Conservation (phyloP, 1,284 basidiomycete genomes). For the Leccinum glutinopallens region DNA sequence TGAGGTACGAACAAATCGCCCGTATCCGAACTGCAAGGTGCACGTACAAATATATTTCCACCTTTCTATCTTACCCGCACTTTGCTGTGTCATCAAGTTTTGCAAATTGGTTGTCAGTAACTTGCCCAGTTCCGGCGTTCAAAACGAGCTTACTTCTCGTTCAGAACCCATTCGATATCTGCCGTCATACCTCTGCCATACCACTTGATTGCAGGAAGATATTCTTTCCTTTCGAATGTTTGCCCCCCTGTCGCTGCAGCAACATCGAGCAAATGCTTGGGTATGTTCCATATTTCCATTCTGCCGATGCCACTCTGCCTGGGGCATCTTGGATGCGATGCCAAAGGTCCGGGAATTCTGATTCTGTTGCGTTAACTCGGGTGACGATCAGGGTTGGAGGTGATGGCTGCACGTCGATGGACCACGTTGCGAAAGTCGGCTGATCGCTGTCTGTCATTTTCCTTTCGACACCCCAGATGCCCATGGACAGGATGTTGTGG, state of each 20-base stretch:
- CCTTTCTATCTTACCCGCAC: too few relatives aligned
- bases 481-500: constrained; percentile 18
- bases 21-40: too few relatives aligned
- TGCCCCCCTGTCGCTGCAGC: constrained; percentile 42
- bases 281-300: constrained; percentile 61
- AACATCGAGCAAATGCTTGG: constrained; percentile 36
- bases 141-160: constrained; percentile 47
- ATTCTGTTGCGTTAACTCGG: constrained; percentile 43
- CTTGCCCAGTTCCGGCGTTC: not conserved
- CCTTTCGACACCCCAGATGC: constrained; percentile 44
- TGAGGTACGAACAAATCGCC: too few relatives aligned
- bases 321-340: constrained; percentile 40
- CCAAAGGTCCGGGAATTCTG: constrained; percentile 46
- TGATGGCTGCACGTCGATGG: constrained; percentile 43
- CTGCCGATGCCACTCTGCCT: constrained; percentile 40
- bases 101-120: constrained; percentile 7
- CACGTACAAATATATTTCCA: too few relatives aligned
- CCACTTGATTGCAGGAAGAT: constrained; percentile 59
- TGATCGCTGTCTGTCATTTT: constrained; percentile 12
- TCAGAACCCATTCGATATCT: constrained; percentile 53
- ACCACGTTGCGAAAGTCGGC: constrained; percentile 54
- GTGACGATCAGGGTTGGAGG: constrained; percentile 50
- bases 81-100: too few relatives aligned
- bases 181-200: constrained; percentile 52
- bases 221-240: constrained; percentile 45